Evolutionary conservation across 768 basidiomycete species (phyloP), one percentile per base, ranked within the genome.

Genomic region (Russula earlei): DNA sequence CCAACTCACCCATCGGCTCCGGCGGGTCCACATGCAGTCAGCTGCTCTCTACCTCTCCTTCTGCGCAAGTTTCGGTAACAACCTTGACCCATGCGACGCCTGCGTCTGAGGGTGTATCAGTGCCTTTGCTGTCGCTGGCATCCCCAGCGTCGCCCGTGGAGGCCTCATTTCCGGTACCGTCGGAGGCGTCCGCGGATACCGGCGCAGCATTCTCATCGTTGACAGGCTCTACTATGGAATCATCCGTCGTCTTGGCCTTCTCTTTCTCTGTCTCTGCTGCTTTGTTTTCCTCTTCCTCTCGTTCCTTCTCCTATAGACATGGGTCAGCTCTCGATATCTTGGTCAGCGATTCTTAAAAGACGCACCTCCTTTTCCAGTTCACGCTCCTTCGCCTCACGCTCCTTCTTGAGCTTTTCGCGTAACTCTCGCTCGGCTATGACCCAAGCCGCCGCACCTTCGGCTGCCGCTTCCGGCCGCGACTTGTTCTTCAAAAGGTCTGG

Each of bases 401-500:
- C 88, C 64, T 77, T 77, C 71, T 78, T 76, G 58, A 90, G 71
- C 62, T 83, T 77, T 70, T 86, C 87, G 60, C 77, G 76, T 75
- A 91, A 81, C 69, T 82, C 80, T 60, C 86, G 78, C 72, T 91
- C 89, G 50, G 75, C 74, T 49, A 77, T 68, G 15, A 91, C 87
- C 91, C 91, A 94, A 37, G 71, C 76, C 1, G 73, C 74, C 20
- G 82, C 83, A 12, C 78, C 82, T 20, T 74, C 71, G 2, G 88
- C 84, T 24, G 90, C 89, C 2, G 76, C 74, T 64, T 90, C 85
- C 2, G 91, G 90, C 52, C 85, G 75, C 20, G 84, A 82, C 72
- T 94, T 93, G 73, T 91, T 84, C 70, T 85, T 84, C 55, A 95
- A 74, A 56, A 94, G 66, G 70, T 89, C 86, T 88, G 63, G 36